A percentile compares a stretch with the other conserved stretches of the same genome.
phyloP scores from a whole-genome alignment of 139 green algal species.

The Pleodorina starrii region DNA sequence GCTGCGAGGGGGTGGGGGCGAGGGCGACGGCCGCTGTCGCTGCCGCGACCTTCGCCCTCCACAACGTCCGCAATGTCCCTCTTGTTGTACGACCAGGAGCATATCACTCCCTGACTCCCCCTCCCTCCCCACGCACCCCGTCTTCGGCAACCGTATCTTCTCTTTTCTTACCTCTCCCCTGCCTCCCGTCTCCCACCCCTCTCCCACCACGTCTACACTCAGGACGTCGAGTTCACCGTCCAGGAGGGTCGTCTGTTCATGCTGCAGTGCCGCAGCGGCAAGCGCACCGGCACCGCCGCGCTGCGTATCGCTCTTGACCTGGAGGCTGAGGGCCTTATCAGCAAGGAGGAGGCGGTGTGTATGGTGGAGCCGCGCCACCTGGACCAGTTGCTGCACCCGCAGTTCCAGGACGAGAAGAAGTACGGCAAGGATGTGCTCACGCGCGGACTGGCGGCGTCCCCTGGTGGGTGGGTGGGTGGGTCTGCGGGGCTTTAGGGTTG shows the following conservation, averaged over 20 bases:
- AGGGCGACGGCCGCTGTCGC: no score
- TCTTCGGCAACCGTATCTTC: no score
- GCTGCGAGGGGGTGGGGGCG: no score
- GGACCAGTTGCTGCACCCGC: constrained; percentile 92
- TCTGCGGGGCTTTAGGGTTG: no score
- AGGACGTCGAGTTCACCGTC: constrained; percentile 95
- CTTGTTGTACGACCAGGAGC: no score
- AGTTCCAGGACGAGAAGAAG: constrained; percentile 77
- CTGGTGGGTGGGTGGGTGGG: constrained; percentile 50
- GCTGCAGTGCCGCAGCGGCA: constrained; percentile 91
- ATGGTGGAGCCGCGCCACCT: constrained; percentile 92
- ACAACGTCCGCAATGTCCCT: no score
- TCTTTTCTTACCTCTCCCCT: no score
- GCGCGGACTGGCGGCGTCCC: constrained; percentile 85
- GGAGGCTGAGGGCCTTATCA: constrained; percentile 72
- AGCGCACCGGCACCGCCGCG: constrained; percentile 87
- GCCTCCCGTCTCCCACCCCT: no score
- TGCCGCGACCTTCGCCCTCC: no score
- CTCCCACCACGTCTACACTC: constrained; percentile 2
- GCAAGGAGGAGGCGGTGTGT: constrained; percentile 70
- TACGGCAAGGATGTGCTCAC: constrained; percentile 78
- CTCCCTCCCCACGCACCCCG: no score
- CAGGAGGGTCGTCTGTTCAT: constrained; percentile 91
- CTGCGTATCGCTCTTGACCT: constrained; percentile 87
- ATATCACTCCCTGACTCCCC: no score